These are phyloP conservation scores for Fusarium globosum DNA, from an alignment of 2,329 filamentous ascomycete species.

Conservation along the genomic window DNA sequence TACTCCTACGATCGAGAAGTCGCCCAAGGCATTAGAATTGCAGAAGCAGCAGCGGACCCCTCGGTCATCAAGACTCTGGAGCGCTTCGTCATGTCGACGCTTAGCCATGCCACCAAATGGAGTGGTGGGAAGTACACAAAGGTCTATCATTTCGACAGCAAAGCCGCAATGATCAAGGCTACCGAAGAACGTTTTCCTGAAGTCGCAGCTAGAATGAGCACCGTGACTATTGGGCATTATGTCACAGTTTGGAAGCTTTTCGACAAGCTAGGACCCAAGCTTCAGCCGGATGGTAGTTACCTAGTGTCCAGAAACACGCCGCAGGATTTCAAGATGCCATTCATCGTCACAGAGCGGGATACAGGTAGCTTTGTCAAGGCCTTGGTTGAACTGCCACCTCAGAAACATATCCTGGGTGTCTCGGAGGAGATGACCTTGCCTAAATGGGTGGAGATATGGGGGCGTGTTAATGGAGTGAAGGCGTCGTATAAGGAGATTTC, in stretches of 20 bases:
- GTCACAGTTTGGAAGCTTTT: not conserved
- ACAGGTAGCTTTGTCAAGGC: not conserved
- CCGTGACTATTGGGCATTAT: not conserved
- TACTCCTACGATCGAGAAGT: not conserved
- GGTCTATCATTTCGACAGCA: not conserved
- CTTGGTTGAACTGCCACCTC: not conserved
- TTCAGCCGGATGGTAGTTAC: not conserved
- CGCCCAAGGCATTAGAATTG: not conserved
- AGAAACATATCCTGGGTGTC: not conserved
- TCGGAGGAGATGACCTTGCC: not conserved
- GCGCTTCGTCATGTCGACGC: not conserved
- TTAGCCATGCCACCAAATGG: not conserved
- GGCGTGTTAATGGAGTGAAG: not conserved
- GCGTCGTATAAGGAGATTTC: not conserved
- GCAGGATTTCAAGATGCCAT: not conserved
- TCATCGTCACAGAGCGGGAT: not conserved
- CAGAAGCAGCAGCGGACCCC: not conserved
- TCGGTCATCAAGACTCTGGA: not conserved
- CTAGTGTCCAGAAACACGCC: not conserved
- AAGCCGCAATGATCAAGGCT: not conserved
- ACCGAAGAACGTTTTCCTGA: fast-evolving
- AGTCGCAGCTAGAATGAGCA: not conserved
- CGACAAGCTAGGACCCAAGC: not conserved
- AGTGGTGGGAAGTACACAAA: not conserved
- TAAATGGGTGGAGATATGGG: not conserved